Conservation (phyloP, 73 alveolate genomes). For the Durusdinium trenchii region DNA sequence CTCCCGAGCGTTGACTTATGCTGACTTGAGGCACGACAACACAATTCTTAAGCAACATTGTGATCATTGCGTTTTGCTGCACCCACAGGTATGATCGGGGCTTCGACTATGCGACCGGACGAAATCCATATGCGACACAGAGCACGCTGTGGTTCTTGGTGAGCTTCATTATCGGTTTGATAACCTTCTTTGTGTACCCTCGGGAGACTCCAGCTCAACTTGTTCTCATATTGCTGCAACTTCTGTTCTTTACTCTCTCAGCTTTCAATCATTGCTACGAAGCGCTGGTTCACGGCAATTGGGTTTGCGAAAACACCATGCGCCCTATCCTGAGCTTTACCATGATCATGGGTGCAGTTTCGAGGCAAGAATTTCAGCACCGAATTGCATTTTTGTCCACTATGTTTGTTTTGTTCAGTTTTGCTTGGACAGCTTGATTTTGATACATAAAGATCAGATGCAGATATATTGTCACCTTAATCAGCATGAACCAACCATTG, state of each 20-base stretch:
- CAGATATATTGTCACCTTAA: too few relatives aligned
- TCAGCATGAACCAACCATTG: too few relatives aligned
- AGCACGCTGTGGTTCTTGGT: constrained; percentile 48
- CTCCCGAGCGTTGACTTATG: too few relatives aligned
- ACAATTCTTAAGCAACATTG: too few relatives aligned
- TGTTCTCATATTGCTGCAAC: constrained; percentile 1
- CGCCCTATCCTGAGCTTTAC: constrained; percentile 8
- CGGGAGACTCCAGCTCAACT: not conserved
- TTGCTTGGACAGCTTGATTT: too few relatives aligned
- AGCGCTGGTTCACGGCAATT: constrained; percentile 18
- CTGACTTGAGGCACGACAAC: too few relatives aligned
- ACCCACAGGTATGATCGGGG: constrained; percentile 15
- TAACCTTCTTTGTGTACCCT: constrained; percentile 11
- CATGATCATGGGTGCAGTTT: constrained; percentile 43
- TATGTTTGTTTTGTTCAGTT: too few relatives aligned
- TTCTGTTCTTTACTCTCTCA: constrained; percentile 35
- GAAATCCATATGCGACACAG: constrained; percentile 47
- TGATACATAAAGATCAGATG: too few relatives aligned
- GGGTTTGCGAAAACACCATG: not conserved
- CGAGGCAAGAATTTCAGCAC: too few relatives aligned
- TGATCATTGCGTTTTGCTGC: not conserved
- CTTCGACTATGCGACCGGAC: constrained; percentile 19
- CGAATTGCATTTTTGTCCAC: too few relatives aligned
- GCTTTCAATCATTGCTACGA: constrained; percentile 35
- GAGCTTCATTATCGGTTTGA: not conserved